A percentile compares a stretch with the other conserved stretches of the same genome.
These are phyloP conservation scores for Paratrypanosoma confusum DNA, from an alignment of 208 protist species.

Conservation along the genomic window DNA sequence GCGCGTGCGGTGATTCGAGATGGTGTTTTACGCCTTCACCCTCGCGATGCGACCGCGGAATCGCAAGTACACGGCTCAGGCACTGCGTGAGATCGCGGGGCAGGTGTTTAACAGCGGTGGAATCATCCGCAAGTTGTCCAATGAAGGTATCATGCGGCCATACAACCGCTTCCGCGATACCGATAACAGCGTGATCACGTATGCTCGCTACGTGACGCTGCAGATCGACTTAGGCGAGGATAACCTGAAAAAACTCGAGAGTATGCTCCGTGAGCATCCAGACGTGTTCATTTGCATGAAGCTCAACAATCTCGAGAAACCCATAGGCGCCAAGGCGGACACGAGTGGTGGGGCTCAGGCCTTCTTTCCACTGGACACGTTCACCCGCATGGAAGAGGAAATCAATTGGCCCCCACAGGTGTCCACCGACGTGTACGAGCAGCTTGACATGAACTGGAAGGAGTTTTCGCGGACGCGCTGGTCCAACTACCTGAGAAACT, in stretches of 20 bases:
- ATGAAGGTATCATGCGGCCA: slow-evolving; percentile 83
- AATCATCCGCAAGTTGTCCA: slow-evolving; percentile 67
- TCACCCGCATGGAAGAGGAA: slow-evolving; percentile 76
- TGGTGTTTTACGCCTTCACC: slow-evolving; percentile 84
- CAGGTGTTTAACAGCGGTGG: slow-evolving; percentile 66
- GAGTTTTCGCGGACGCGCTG: slow-evolving; percentile 86
- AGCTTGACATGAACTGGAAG: slow-evolving; percentile 89
- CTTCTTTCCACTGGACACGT: slow-evolving; percentile 79
- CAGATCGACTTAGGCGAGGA: slow-evolving; percentile 82
- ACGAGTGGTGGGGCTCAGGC: slow-evolving; percentile 25
- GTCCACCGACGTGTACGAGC: slow-evolving; percentile 73
- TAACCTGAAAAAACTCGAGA: slow-evolving; percentile 64
- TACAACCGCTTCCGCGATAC: slow-evolving; percentile 74
- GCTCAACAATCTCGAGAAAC: slow-evolving; percentile 63
- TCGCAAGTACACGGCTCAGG: slow-evolving; percentile 57
- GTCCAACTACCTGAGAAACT: slow-evolving; percentile 79
- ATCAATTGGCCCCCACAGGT: slow-evolving; percentile 87
- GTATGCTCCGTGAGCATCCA: slow-evolving; percentile 65
- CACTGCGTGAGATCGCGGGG: slow-evolving; percentile 66
- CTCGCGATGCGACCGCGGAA: slow-evolving; percentile 76
- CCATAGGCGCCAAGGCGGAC: slow-evolving; percentile 46
- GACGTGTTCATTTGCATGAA: slow-evolving; percentile 71
- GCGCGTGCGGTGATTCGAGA: too few relatives aligned
- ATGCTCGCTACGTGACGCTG: slow-evolving; percentile 75
- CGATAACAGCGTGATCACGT: slow-evolving; percentile 63